Percentiles rank a stretch among this genome's conserved stretches.
These are phyloP conservation scores for Mycena albidolilacea DNA, from an alignment of 768 basidiomycete species.

Conservation along the genomic window DNA sequence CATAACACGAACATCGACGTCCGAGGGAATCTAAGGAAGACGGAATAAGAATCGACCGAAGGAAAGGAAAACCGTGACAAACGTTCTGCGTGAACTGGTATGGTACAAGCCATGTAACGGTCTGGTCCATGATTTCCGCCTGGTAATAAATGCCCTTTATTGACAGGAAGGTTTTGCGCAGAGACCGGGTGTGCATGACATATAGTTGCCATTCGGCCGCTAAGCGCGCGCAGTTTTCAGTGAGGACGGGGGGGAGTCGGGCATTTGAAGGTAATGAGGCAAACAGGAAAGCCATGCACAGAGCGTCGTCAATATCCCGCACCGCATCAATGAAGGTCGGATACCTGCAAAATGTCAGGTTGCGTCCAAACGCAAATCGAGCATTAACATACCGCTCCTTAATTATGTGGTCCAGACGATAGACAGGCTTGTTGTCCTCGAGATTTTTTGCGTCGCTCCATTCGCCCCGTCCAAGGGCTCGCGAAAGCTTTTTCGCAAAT, in stretches of 20 bases:
- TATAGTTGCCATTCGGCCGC: conserved; percentile 98
- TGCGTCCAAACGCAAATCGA: conserved; percentile 16
- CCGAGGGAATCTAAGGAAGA: conserved; percentile 81
- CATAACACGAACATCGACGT: conserved; percentile 98
- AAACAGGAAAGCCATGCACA: conserved; percentile 96
- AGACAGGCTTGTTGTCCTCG: conserved; percentile 93
- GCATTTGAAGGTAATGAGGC: conserved; percentile 91
- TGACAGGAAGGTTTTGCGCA: conserved; percentile 94
- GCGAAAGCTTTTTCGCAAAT: conserved; percentile 96
- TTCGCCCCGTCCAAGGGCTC: conserved; percentile 94
- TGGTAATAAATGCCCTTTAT: conserved; percentile 99
- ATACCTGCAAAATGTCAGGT: conserved; percentile 70
- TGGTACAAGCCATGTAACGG: conserved; percentile 95
- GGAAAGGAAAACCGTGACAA: conserved; percentile 43
- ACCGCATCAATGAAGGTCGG: conserved; percentile 97
- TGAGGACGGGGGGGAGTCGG: conserved; percentile 84
- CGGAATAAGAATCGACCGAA: conserved; percentile 29
- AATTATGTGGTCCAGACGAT: conserved; percentile 94
- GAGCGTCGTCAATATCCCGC: conserved; percentile 96
- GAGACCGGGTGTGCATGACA: conserved; percentile 86
- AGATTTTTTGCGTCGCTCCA: conserved; percentile 96
- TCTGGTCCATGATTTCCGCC: conserved; percentile 94
- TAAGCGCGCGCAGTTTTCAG: conserved; percentile 92
- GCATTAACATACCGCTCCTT: conserved; percentile 85
- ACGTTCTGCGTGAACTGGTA: conserved; percentile 98